A percentile compares a stretch with the other conserved stretches of the same genome.
Conservation (phyloP, 257 asterid genomes). For the Fraxinus cuspidata region DNA sequence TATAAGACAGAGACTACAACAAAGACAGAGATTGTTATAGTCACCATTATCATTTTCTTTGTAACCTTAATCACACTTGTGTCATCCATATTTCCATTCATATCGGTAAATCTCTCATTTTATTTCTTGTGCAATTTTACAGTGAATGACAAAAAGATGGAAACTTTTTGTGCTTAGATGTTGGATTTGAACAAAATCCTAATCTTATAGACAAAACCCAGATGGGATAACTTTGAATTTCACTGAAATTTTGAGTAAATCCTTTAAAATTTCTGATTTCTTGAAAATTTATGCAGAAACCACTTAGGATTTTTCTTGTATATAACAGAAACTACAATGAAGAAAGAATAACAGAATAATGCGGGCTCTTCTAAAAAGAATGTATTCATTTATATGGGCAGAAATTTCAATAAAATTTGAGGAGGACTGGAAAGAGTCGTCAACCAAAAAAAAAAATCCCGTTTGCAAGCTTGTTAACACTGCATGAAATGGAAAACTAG, state of each 20-base stretch:
- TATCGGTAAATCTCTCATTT: conserved; percentile 45
- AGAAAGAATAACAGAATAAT: not conserved
- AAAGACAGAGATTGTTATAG: conserved; percentile 48
- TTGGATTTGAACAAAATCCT: not conserved
- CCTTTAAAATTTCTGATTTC: too few relatives aligned
- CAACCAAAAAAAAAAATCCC: too few relatives aligned
- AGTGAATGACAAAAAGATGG: not conserved
- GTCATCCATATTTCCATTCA: conserved; percentile 30
- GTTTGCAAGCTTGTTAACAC: too few relatives aligned
- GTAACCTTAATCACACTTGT: conserved; percentile 52
- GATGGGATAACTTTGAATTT: not conserved
- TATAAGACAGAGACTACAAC: conserved; percentile 58
- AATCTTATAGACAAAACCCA: not conserved
- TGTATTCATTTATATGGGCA: too few relatives aligned
- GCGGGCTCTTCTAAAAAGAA: too few relatives aligned
- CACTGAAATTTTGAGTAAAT: not conserved
- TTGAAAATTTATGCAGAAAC: not conserved
- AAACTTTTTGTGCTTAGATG: not conserved
- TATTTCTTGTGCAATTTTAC: not conserved
- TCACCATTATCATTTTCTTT: conserved; percentile 63
- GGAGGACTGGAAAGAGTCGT: conserved; percentile 25
- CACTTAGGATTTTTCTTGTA: not conserved
- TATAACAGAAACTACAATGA: not conserved
- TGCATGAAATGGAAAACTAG: too few relatives aligned
- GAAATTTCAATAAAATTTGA: not conserved